Percentiles rank a stretch among this genome's conserved stretches.
phyloP scores from a whole-genome alignment of 1,284 basidiomycete species.

The Entoloma clypeatum region DNA sequence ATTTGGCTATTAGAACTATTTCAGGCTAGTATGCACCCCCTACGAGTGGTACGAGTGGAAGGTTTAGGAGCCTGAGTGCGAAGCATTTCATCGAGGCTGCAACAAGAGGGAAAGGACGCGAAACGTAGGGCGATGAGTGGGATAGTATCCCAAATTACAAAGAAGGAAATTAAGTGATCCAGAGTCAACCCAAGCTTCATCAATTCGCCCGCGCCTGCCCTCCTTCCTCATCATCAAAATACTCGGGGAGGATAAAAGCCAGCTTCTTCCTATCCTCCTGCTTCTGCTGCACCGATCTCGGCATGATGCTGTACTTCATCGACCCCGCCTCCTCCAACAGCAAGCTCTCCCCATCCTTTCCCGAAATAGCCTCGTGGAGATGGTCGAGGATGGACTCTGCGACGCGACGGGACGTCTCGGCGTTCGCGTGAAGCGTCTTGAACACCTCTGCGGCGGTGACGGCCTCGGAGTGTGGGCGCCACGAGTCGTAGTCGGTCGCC shows the following conservation, averaged over 20 bases:
- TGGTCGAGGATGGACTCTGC: conserved; percentile 77
- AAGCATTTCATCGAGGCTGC: too few species aligned
- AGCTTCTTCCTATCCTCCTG: conserved; percentile 72
- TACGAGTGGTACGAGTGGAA: too few species aligned
- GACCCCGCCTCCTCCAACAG: conserved; percentile 68
- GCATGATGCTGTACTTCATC: conserved; percentile 88
- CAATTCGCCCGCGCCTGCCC: background rate
- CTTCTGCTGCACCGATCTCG: conserved; percentile 57
- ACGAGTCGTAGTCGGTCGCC: conserved; percentile 88
- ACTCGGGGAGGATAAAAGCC: conserved; percentile 73
- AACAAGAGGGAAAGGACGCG: too few species aligned
- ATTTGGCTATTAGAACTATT: too few species aligned
- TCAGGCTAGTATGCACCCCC: too few species aligned
- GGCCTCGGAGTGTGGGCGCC: conserved; percentile 74
- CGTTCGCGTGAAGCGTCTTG: conserved; percentile 84
- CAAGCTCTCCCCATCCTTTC: conserved; percentile 32
- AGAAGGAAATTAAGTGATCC: too few species aligned
- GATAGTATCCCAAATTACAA: too few species aligned
- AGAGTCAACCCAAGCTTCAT: too few species aligned
- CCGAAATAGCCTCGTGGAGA: conserved; percentile 51
- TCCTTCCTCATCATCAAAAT: conserved; percentile 41
- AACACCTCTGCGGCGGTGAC: conserved; percentile 90
- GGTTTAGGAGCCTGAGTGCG: too few species aligned
- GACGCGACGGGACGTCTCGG: conserved; percentile 75
- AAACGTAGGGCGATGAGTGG: too few species aligned